Evolutionary conservation across 2,329 filamentous ascomycete genomes (phyloP), one percentile per base, ranked within the genome.

Genomic region (Thermothelomyces thermophilus): DNA sequence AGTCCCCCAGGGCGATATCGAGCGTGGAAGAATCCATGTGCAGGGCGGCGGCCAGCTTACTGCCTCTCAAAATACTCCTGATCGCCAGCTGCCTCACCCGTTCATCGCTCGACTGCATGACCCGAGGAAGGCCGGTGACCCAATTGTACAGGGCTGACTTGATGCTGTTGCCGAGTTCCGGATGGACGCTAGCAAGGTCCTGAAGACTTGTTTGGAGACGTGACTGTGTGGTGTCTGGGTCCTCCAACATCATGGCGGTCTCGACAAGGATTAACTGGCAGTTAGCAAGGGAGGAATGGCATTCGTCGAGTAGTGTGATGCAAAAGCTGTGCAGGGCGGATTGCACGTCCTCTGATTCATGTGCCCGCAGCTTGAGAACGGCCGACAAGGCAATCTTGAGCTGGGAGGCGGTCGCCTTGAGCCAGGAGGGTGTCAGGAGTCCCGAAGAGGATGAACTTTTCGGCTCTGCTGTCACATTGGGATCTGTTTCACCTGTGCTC

Each of bases 41-140:
- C 16, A 87, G 71, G 4, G 76, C 72, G 16, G 76, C 77, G 17
- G 93, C 70, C 7, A 91, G 65, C 26, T 79, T 74, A 46, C 88
- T 82, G 0, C 86, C 83, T 41, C 83, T 84, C 13, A 84, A 79
- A n/a, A 98, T 76, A 55, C 91, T 87, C 24, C 77, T 76, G 22
- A 97, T 77, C 2, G 84, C 82, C 48, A 78, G 76, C 54, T 82
- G 76, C 64, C 94, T 95, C 24, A 77, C 73, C n/a, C 75, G 74
- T 58, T 95, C 89, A 60, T 97, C 90, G 57, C 83, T 85, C 8
- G 83, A 80, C 64, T 91, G 88, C 82, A 96, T 90, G 13, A 88
- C 68, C 14, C 90, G 79, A 5, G 91, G 84, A 16, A 98, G 76
- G 35, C 87, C 84, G 2, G 81, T 80, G 20, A 90, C 77, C 90